Evolutionary conservation across 768 basidiomycete species (phyloP), one percentile per base, ranked within the genome.

Genomic region (Megacollybia marginata): DNA sequence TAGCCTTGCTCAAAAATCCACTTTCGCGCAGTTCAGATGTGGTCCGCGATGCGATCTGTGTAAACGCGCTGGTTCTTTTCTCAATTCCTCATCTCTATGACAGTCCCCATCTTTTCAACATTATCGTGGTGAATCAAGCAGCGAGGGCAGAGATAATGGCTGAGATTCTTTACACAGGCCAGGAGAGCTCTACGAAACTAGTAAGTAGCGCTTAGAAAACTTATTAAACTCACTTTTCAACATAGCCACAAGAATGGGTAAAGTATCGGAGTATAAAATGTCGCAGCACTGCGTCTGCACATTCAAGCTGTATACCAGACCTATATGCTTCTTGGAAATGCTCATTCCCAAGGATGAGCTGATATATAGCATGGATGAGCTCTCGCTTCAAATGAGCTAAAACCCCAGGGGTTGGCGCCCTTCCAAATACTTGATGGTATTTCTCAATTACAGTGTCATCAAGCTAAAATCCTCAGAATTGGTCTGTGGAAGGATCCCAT

Each of bases 241-340:
- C 64, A 55, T 71, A 69, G 48, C 67, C 67, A 0, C 67, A 69
- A 2, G 59, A 63, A 51, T 69, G 68, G 0, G 62, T 62, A 20
- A 71, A 66, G 2, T 69, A 49, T 1, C 64, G 48, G 5, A 61
- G 62, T 54, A 55, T 68, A 11, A 68, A 52, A 1, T 62, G 59
- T 3, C 68, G 54, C 8, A 32, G 33, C 2, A 69, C 42, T 1
- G 65, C 65, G 54, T 71, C 68, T 5, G 48, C 36, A 50, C 65
- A 69, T 23, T 48, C 44, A 10, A 69, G 52, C 1, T 66, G 57
- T n/a, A 70, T 60, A 0, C 68, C 64, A 47, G 66, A 54, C 12
- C 46, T 44, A 42, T 65, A 69, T 1, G 57, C 59, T 19, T 61
- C 38, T 4, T 60, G 36, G 42, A 66, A 66, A 13, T 49, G 44